Percentiles rank a stretch among this genome's conserved stretches.
phyloP scores from a whole-genome alignment of 805 yeast species.

The Cyberlindnera subsufficiens region DNA sequence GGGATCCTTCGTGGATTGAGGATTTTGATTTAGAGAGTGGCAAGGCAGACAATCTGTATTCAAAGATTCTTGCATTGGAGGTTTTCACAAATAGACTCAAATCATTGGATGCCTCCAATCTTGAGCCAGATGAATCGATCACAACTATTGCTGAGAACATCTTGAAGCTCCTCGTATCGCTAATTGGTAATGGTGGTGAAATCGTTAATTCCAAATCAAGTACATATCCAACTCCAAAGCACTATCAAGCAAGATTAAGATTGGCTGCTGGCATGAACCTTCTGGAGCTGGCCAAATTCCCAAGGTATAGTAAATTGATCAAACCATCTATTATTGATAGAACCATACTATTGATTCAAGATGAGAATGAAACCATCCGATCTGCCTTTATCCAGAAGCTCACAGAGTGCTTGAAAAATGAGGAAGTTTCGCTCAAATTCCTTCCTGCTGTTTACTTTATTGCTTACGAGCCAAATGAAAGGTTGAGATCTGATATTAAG shows the following conservation, averaged over 20 bases:
- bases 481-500: constrained; percentile 42
- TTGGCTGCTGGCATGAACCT: constrained; percentile 61
- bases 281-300: constrained; percentile 55
- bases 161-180: constrained; percentile 56
- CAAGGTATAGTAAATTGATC: constrained; percentile 46
- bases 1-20: constrained; percentile 40
- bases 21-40: constrained; percentile 34
- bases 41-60: constrained; percentile 29
- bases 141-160: constrained; percentile 52
- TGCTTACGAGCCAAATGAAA: constrained; percentile 67
- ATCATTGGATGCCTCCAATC: constrained; percentile 24
- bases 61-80: constrained; percentile 49
- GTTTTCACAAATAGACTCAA: constrained; percentile 56
- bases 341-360: constrained; percentile 58
- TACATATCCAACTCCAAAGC: constrained; percentile 55
- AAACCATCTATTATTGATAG: constrained; percentile 45
- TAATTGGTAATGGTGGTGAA: constrained; percentile 77
- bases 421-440: constrained; percentile 56
- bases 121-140: constrained; percentile 31
- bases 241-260: constrained; percentile 56
- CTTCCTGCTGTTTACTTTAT: constrained; percentile 62
- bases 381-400: constrained; percentile 41
- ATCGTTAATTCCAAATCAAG: constrained; percentile 41
- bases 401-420: constrained; percentile 44
- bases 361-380: constrained; percentile 56